Percentiles rank a stretch among this genome's conserved stretches.
These are phyloP conservation scores for Zasmidium cellare DNA, from an alignment of 2,329 filamentous ascomycete species.

Conservation along the genomic window DNA sequence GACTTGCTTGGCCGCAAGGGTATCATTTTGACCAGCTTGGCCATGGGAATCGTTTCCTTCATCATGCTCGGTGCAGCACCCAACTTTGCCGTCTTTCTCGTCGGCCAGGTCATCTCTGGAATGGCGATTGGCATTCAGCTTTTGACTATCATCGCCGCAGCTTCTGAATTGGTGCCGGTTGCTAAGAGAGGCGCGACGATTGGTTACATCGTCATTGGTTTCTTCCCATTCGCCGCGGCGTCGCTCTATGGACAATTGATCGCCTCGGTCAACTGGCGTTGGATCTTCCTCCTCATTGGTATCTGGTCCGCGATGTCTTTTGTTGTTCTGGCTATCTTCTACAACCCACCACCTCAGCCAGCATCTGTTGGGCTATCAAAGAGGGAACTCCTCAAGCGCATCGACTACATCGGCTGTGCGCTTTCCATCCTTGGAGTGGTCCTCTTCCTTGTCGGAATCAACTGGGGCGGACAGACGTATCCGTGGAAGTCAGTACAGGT, in stretches of 20 bases:
- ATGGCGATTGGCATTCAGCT: slow-evolving; percentile 13
- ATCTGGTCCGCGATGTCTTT: slow-evolving; percentile 55
- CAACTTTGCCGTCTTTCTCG: slow-evolving; percentile 14
- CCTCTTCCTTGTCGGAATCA: slow-evolving; percentile 47
- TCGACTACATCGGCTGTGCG: slow-evolving; percentile 54
- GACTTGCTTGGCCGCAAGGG: slow-evolving; percentile 16
- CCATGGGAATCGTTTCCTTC: slow-evolving; percentile 14
- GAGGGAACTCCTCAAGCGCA: slow-evolving; percentile 42
- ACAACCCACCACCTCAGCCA: slow-evolving; percentile 53
- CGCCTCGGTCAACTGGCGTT: slow-evolving; percentile 52
- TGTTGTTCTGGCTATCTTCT: slow-evolving; percentile 51
- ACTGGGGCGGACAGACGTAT: slow-evolving; percentile 13
- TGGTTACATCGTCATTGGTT: slow-evolving; percentile 58
- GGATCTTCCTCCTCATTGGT: slow-evolving; percentile 53
- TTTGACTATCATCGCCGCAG: slow-evolving; percentile 54
- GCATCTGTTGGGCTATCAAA: slow-evolving; percentile 38
- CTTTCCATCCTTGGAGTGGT: slow-evolving; percentile 52
- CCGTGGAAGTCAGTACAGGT: slow-evolving; percentile 22
- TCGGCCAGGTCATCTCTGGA: slow-evolving; percentile 7
- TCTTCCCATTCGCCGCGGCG: slow-evolving; percentile 61
- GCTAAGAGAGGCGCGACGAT: slow-evolving; percentile 64
- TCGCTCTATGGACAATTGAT: slow-evolving; percentile 62
- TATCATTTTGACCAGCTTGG: slow-evolving; percentile 12
- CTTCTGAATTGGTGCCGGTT: slow-evolving; percentile 65
- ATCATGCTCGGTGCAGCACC: slow-evolving; percentile 17